These are phyloP conservation scores for Trametes versicolor DNA, from an alignment of 1,284 basidiomycete genomes.

Conservation along the genomic window DNA sequence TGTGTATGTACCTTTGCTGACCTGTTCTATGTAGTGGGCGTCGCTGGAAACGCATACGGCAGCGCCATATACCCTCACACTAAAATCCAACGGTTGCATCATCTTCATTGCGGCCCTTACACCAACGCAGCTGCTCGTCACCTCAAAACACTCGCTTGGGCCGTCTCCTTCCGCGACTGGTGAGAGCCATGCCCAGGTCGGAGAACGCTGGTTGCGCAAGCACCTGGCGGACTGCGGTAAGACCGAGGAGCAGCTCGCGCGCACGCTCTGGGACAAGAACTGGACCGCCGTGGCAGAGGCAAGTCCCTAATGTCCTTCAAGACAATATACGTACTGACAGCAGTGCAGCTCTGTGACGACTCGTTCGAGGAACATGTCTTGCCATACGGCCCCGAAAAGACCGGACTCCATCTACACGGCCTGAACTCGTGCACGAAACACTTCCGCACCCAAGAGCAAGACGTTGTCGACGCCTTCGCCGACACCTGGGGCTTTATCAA, in stretches of 20 bases:
- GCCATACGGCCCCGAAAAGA: slow-evolving; percentile 81
- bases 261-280: slow-evolving; percentile 81
- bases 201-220: slow-evolving; percentile 84
- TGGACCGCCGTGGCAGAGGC: slow-evolving; percentile 86
- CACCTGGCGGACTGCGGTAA: slow-evolving; percentile 76
- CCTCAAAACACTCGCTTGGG: slow-evolving; percentile 93
- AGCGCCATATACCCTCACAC: slow-evolving; percentile 88
- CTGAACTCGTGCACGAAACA: slow-evolving; percentile 80
- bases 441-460: slow-evolving; percentile 81
- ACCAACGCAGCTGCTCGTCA: slow-evolving; percentile 80
- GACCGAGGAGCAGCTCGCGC: slow-evolving; percentile 81
- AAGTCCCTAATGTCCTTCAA: not conserved
- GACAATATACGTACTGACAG: not conserved
- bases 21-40: slow-evolving; percentile 69
- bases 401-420: slow-evolving; percentile 95
- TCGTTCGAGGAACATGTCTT: slow-evolving; percentile 98
- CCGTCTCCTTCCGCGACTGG: slow-evolving; percentile 44
- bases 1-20: slow-evolving; percentile 1
- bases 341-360: slow-evolving; percentile 90
- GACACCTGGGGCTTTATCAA: slow-evolving; percentile 92
- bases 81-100: slow-evolving; percentile 98
- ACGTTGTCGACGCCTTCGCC: slow-evolving; percentile 84
- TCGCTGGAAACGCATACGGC: slow-evolving; percentile 77
- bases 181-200: slow-evolving; percentile 80
- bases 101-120: slow-evolving; percentile 95